Conservation (phyloP, 2,329 filamentous ascomycete species). For the Fusarium mangiferae region DNA sequence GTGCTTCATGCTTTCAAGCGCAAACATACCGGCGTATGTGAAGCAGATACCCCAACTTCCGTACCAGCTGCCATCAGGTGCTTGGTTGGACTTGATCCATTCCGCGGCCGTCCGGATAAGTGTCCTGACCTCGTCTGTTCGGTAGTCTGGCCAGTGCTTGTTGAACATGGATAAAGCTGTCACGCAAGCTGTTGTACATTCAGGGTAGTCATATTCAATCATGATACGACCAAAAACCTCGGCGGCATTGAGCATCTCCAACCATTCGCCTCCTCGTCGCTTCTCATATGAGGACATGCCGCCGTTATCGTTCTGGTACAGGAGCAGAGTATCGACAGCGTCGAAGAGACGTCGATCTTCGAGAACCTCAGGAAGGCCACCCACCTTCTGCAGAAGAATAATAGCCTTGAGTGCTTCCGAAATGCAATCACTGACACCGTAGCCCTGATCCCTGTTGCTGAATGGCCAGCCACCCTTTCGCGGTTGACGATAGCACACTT, state of each 20-base stretch:
- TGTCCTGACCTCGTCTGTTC: constrained; percentile 75
- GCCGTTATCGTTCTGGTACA: constrained; percentile 88
- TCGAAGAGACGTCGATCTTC: constrained; percentile 84
- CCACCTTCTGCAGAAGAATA: constrained; percentile 82
- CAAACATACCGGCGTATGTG: constrained; percentile 97
- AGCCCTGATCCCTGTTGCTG: constrained; percentile 91
- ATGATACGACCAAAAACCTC: constrained; percentile 98
- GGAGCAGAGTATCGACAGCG: constrained; percentile 87
- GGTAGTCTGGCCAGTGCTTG: constrained; percentile 83
- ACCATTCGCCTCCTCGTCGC: constrained; percentile 77
- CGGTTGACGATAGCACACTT: constrained; percentile 86
- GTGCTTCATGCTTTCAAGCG: constrained; percentile 83
- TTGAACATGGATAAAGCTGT: constrained; percentile 87
- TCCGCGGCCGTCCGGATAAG: constrained; percentile 79
- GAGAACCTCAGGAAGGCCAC: constrained; percentile 78
- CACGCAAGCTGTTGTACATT: constrained; percentile 95
- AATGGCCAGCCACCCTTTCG: constrained; percentile 97
- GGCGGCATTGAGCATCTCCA: constrained; percentile 92
- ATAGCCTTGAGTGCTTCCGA: constrained; percentile 90
- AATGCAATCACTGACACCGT: constrained; percentile 94
- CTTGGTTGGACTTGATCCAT: constrained; percentile 85
- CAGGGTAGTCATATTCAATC: constrained; percentile 98
- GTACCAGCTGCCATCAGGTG: constrained; percentile 92
- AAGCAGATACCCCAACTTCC: constrained; percentile 98
- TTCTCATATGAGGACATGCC: constrained; percentile 93